Base-by-base conservation (phyloP, 1,284 basidiomycete genomes). In the Boletus sp. region DNA sequence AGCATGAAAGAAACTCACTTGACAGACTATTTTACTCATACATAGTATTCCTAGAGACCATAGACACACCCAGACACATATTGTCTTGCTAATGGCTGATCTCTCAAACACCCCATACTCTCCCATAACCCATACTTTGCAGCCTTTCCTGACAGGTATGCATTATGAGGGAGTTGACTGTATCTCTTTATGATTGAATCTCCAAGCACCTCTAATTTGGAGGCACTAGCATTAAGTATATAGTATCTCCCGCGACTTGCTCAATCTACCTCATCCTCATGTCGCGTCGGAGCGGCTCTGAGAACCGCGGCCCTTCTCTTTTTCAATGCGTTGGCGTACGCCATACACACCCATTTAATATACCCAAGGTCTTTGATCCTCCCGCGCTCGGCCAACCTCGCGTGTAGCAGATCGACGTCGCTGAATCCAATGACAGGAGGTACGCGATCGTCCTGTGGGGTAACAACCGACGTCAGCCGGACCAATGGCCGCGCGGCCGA, bases 391-490 rank as follows among this genome's bases (percentile, higher is more conserved):
- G 81, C 77, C 29, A 87, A 65, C 29, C 80, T 72, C 48, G 84
- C 75, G 57, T 89, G 86, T 37, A 89, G 66, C 14, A 81, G 47
- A 54, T 87, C 83, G 19, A 88, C 52, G 57, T 89, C 85, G 5
- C 65, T 55, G 58, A 87, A 88, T 10, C 76, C 75, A 20, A 89
- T 57, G 16, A 88, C 58, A 0, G 87, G 86, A 4, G 87, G 83
- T 2, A 88, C 81, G 13, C 71, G 62, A 54, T 88, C 84, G 56
- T 88, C 87, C 2, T 77, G 76, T 2, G 84, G 68, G 27, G 80
- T 78, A 6, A 69, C 59, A 1, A 62, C 60, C 8, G 77, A 72
- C 12, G 57, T 77, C 52, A 85, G 69, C 14, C 84, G 78, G n/a
- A 88, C 82, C 29, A 88, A 64, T 1, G 86, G 84, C 12, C 78